Percentiles rank a stretch among this genome's conserved stretches.
These are phyloP conservation scores for Iris pallida DNA, from an alignment of 116 monocot species.

Conservation along the genomic window DNA sequence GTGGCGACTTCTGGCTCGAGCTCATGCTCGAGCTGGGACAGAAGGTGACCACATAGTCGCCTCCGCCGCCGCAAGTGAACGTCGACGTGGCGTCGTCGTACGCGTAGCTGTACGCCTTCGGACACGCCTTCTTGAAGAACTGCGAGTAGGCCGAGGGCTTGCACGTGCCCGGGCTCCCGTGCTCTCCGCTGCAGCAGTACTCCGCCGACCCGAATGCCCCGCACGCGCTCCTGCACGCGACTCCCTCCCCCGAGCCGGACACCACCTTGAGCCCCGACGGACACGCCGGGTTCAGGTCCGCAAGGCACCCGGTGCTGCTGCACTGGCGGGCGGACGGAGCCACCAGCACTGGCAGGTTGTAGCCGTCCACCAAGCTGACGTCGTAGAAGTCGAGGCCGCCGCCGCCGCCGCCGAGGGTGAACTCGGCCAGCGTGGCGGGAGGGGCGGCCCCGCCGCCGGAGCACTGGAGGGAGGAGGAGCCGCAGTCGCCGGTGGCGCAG, in stretches of 20 bases:
- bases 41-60: slow-evolving; percentile 30
- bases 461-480: slow-evolving; percentile 34
- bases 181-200: slow-evolving; percentile 86
- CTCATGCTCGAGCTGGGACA: slow-evolving; percentile 31
- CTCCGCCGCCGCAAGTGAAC: slow-evolving; percentile 34
- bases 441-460: slow-evolving; percentile 42
- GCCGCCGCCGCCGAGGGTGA: slow-evolving; percentile 71
- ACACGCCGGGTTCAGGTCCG: slow-evolving; percentile 50
- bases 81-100: slow-evolving; percentile 43
- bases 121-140: slow-evolving; percentile 44
- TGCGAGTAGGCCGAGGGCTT: slow-evolving; percentile 39
- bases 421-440: slow-evolving; percentile 77
- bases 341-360: slow-evolving; percentile 53
- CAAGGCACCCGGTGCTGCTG: slow-evolving; percentile 44
- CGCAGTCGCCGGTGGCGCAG: slow-evolving; percentile 50
- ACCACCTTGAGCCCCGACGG: slow-evolving; percentile 43
- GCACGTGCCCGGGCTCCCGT: slow-evolving; percentile 57
- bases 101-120: slow-evolving; percentile 47
- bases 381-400: slow-evolving; percentile 43
- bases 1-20: slow-evolving; percentile 6
- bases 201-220: slow-evolving; percentile 62
- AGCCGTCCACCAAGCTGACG: slow-evolving; percentile 25
- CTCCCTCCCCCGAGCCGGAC: slow-evolving; percentile 10
- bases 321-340: slow-evolving; percentile 31
- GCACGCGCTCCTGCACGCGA: slow-evolving; percentile 78